Conservation (phyloP, 495 filamentous ascomycete genomes). For the Cercophora scortea region DNA sequence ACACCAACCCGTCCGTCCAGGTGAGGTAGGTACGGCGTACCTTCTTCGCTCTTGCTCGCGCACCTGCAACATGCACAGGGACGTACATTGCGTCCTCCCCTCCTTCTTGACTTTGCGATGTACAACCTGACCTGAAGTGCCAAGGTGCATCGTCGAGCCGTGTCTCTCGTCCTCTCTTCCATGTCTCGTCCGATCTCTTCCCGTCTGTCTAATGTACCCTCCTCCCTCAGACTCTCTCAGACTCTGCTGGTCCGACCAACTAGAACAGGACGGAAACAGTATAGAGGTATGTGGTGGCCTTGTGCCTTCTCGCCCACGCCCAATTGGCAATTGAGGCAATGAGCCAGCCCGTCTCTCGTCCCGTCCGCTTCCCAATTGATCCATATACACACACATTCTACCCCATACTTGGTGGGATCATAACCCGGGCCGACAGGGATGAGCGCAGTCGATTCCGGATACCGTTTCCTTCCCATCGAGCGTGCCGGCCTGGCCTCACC, state of each 20-base stretch:
- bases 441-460: not conserved
- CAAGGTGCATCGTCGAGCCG: not conserved
- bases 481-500: no score
- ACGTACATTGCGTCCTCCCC: no score
- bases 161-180: not conserved
- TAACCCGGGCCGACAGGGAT: no score
- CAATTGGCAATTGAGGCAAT: not conserved
- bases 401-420: not conserved
- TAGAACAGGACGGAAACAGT: no score
- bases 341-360: not conserved
- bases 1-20: no score
- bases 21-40: no score
- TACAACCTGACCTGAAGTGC: not conserved
- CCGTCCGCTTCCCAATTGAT: conserved; percentile 1
- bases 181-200: not conserved
- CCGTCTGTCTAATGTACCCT: not conserved
- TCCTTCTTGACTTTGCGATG: not conserved
- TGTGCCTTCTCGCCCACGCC: no score
- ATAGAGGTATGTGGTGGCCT: no score
- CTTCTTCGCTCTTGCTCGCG: no score
- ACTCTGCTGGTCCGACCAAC: not conserved
- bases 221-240: no score
- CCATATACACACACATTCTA: not conserved
- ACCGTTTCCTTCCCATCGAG: not conserved
- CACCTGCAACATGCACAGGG: no score